Conservation (phyloP, 345 rosid species). For the Eucalyptus leucophloia region DNA sequence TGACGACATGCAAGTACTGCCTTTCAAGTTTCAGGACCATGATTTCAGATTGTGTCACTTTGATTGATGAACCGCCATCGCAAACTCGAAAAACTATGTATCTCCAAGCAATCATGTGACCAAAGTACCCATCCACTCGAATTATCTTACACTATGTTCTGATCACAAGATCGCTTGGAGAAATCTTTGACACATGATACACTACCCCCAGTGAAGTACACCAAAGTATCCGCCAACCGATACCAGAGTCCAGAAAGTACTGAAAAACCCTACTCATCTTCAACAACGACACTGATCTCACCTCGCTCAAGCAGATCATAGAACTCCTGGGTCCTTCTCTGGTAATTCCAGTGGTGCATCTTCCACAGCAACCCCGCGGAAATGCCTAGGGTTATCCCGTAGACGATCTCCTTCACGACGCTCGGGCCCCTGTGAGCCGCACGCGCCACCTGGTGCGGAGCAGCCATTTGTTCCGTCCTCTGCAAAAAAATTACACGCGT, state of each 20-base stretch:
- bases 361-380: slow-evolving; percentile 25
- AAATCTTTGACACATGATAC: neutral
- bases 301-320: slow-evolving; percentile 26
- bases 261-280: neutral
- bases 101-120: neutral
- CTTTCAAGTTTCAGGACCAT: neutral
- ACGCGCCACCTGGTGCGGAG: slow-evolving; percentile 2
- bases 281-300: slow-evolving; percentile 16
- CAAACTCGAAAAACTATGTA: neutral
- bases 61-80: neutral
- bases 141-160: neutral
- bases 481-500: neutral
- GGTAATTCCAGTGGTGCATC: slow-evolving; percentile 32
- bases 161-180: neutral
- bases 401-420: slow-evolving; percentile 13
- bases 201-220: neutral
- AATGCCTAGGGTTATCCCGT: slow-evolving; percentile 8
- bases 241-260: neutral
- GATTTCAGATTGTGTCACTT: neutral
- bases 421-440: slow-evolving; percentile 21
- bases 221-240: neutral
- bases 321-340: slow-evolving; percentile 16
- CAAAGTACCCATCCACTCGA: neutral
- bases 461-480: neutral
- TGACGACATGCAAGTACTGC: neutral